These are phyloP conservation scores for Discostella stelligeroides DNA, from an alignment of 108 stramenopile genomes.

Conservation along the genomic window DNA sequence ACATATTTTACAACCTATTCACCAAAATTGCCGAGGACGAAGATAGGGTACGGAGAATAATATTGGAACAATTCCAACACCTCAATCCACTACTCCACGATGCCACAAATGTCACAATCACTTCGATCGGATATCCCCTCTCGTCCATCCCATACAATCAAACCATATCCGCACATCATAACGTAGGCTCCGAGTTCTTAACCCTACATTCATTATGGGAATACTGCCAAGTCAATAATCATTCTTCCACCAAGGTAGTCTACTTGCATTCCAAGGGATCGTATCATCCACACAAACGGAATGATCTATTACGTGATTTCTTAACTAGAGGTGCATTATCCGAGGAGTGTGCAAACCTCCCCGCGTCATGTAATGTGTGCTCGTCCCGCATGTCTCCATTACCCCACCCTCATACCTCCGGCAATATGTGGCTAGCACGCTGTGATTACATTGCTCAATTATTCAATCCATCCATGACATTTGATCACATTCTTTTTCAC, in stretches of 20 bases:
- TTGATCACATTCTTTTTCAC: constrained; percentile 13
- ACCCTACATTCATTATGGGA: constrained; percentile 35
- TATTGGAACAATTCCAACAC: not conserved
- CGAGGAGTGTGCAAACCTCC: constrained; percentile 32
- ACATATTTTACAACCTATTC: constrained; percentile 11
- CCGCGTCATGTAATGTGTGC: constrained; percentile 45
- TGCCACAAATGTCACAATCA: not conserved
- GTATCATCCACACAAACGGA: constrained; percentile 19
- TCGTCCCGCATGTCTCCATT: constrained; percentile 40
- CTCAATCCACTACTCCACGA: not conserved
- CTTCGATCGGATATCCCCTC: not conserved
- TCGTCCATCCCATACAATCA: constrained; percentile 1
- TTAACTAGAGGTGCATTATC: constrained; percentile 38
- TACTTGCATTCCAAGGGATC: constrained; percentile 54
- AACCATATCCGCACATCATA: not conserved
- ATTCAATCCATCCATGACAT: constrained; percentile 9
- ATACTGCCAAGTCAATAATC: constrained; percentile 22
- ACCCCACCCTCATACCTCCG: constrained; percentile 48
- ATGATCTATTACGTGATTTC: constrained; percentile 21
- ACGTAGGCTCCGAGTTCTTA: constrained; percentile 3
- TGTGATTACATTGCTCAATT: constrained; percentile 46
- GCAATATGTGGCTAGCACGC: constrained; percentile 52
- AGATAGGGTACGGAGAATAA: not conserved
- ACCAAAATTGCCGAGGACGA: not conserved
- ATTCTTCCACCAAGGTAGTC: constrained; percentile 6